Evolutionary conservation across 108 stramenopile genomes (phyloP), one percentile per base, ranked within the genome.

Genomic region (Phaeodactylum tricornutum): DNA sequence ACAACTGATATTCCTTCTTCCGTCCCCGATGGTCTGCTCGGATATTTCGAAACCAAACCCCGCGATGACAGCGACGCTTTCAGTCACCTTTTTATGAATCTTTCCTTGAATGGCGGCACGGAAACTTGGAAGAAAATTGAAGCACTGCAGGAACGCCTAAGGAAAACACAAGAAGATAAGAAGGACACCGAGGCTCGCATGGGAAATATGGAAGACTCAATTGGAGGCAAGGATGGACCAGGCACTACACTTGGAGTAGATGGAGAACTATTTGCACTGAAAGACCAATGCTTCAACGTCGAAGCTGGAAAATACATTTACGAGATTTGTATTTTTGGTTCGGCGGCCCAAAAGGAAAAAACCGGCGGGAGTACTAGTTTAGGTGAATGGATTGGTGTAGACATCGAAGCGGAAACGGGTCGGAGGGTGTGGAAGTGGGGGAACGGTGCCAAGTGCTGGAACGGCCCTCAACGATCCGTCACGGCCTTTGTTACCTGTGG

Each of bases 281-380:
- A 68, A 0, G 64, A 81, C 39, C 33, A 74, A 41, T 88, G 87
- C 49, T 76, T 71, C 53, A 60, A 29, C 12, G 46, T 81, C 14
- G 66, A 50, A 30, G 53, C 77, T 53, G 81, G 77, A 8, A 84
- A 84, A 34, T 88, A 88, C 67, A 75, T 66, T n/a, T 88, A 88
- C 47, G 79, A 84, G 47, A 50, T 77, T 2, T 88, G 87, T 50
- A 51, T 84, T 15, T 74, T 79, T 46, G 74, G 74, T 7, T 38
- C 55, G 29, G 77, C 87, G 16, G 58, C 53, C 0, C 87, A 88
- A 62, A 68, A 72, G 38, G 85, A 87, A 7, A 54, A 54, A 4
- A 62, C 59, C 0, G 49, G 50, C 44, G 60, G 61, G 12, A 71
- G 76, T 1, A 84, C 81, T 5, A 29, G 62, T 55, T 60, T 88